Evolutionary conservation across 23 red algal species (phyloP).

Genomic region (Agarophyton chilense): DNA sequence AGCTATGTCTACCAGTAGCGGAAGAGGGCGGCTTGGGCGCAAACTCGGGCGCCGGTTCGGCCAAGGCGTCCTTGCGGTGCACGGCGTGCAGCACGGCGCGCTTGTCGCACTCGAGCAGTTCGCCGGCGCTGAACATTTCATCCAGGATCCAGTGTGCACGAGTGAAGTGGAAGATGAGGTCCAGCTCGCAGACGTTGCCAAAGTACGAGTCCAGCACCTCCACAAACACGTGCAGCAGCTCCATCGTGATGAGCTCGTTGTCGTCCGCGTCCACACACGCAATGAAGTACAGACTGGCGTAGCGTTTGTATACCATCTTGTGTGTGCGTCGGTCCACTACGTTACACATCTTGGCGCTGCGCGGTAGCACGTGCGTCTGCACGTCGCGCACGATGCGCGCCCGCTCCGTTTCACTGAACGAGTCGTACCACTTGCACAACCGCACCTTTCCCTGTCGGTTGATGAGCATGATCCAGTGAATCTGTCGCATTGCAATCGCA

Average conservation of each 20-base stretch:
- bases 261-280: constrained; percentile 69
- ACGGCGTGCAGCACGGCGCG: constrained; percentile 60
- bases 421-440: constrained; percentile 95
- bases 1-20: too few species aligned
- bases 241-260: constrained; percentile 91
- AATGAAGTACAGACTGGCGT: constrained; percentile 92
- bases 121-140: constrained; percentile 89
- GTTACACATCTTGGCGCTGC: constrained; percentile 91
- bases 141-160: constrained; percentile 90
- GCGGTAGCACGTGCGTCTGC: constrained; percentile 59
- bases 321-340: constrained; percentile 65
- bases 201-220: constrained; percentile 98
- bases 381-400: constrained; percentile 79
- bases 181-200: constrained; percentile 98
- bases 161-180: constrained; percentile 97
- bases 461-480: constrained; percentile 94
- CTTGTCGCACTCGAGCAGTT: constrained; percentile 87
- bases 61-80: constrained; percentile 28
- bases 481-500: too few species aligned
- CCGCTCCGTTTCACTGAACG: constrained; percentile 72
- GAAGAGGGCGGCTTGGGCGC: constrained; percentile 18
- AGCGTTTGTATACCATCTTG: constrained; percentile 93
- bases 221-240: constrained; percentile 91
- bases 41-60: constrained; percentile 67
- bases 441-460: constrained; percentile 95